Conservation (phyloP, 768 basidiomycete genomes). For the Lentinula edodes region DNA sequence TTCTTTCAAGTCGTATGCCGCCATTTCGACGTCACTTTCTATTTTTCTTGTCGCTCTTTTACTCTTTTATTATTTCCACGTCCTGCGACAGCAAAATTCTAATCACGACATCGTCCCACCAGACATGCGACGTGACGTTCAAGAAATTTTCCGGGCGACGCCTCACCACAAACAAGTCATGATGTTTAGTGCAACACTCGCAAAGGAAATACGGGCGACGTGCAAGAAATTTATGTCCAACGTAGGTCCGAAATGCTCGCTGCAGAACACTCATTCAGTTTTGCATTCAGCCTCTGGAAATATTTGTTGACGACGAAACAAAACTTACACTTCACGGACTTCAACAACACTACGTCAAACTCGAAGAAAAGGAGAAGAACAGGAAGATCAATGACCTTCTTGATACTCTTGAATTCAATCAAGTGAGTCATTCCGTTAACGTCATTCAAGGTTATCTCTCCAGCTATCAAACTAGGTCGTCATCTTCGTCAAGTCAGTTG, state of each 20-base stretch:
- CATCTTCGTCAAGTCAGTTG: conserved; percentile 98
- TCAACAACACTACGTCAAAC: conserved; percentile 97
- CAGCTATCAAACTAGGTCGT: conserved; percentile 64
- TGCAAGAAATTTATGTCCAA: conserved; percentile 99
- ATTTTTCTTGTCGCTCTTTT: conserved; percentile 12
- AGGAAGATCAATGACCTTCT: conserved; percentile 94
- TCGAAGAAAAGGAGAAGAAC: conserved; percentile 94
- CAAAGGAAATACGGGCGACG: conserved; percentile 94
- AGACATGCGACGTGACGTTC: conserved; percentile 99
- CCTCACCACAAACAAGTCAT: conserved; percentile 99
- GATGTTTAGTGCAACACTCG: conserved; percentile 99
- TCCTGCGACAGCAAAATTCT: conserved; percentile 48
- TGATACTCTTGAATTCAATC: conserved; percentile 97
- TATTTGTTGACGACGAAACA: conserved; percentile 99
- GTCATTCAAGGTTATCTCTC: background rate
- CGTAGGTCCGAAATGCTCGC: conserved; percentile 43
- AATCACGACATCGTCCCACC: conserved; percentile 63
- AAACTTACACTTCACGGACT: conserved; percentile 97
- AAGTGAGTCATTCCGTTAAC: conserved; percentile 43
- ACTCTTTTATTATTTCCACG: conserved; percentile 27
- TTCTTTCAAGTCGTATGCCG: conserved; percentile 25
- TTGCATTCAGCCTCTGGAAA: conserved; percentile 81
- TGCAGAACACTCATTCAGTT: background rate
- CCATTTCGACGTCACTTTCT: conserved; percentile 9
- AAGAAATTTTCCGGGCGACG: conserved; percentile 98